These are phyloP conservation scores for Nemania bipapillata DNA, from an alignment of 2,329 filamentous ascomycete species.

Conservation along the genomic window DNA sequence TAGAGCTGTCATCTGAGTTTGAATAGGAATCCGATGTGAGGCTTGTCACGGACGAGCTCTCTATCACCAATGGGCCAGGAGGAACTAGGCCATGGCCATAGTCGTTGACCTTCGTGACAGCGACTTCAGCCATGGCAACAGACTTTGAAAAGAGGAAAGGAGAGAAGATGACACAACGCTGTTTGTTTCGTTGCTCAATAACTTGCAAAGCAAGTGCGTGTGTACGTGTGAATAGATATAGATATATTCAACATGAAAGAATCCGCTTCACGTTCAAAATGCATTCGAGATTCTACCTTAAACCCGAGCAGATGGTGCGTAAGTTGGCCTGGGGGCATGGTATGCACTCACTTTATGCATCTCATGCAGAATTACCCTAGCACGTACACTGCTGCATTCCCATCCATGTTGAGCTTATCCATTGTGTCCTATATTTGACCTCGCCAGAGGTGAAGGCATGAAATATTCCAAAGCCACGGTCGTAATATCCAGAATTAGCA, in stretches of 20 bases:
- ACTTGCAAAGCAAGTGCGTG: not conserved
- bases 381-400: not conserved
- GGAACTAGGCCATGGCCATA: not conserved
- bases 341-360: not conserved
- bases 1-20: constrained; percentile 1
- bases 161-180: not conserved
- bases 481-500: not conserved
- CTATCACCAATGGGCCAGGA: not conserved
- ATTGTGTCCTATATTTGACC: not conserved
- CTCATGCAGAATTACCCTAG: not conserved
- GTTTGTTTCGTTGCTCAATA: not conserved
- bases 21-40: constrained; percentile 14
- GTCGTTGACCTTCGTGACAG: not conserved
- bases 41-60: constrained; percentile 1
- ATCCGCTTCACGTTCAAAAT: not conserved
- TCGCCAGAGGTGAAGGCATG: not conserved
- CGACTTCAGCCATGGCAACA: not conserved
- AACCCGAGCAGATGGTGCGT: not conserved
- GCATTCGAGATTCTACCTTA: not conserved
- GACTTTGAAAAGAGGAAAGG: not conserved
- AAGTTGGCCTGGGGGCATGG: not conserved
- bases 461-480: not conserved
- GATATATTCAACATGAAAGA: not conserved
- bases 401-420: not conserved
- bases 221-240: not conserved